Conservation (phyloP, 371 early-diverging fungal species). For the Mucor sp. region DNA sequence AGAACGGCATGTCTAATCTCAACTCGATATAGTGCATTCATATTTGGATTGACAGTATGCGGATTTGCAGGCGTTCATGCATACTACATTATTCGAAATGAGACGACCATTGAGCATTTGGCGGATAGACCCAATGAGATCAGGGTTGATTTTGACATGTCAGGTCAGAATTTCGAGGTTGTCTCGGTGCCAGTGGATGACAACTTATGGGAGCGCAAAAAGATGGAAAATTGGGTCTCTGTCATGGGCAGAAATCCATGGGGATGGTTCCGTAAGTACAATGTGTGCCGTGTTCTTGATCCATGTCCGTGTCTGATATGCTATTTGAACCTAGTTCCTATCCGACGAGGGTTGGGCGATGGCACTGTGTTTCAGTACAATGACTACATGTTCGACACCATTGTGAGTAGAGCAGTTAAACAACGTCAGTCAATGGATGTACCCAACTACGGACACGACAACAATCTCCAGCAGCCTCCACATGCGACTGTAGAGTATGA, state of each 20-base stretch:
- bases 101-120: slow-evolving; percentile 61
- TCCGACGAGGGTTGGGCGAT: slow-evolving; percentile 45
- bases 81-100: slow-evolving; percentile 53
- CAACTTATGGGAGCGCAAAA: slow-evolving; percentile 50
- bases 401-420: slow-evolving; percentile 44
- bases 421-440: slow-evolving; percentile 29
- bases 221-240: slow-evolving; percentile 39
- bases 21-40: slow-evolving; percentile 29
- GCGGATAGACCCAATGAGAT: slow-evolving; percentile 43
- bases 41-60: slow-evolving; percentile 45
- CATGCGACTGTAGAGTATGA: slow-evolving; percentile 3
- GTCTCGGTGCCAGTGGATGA: slow-evolving; percentile 47
- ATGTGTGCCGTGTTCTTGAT: no score
- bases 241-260: slow-evolving; percentile 45
- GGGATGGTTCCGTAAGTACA: slow-evolving; percentile 47
- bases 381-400: slow-evolving; percentile 39
- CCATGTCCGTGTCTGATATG: neutral
- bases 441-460: slow-evolving; percentile 6
- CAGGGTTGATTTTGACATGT: slow-evolving; percentile 47
- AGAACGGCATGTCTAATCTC: neutral
- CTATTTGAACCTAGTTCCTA: slow-evolving; percentile 30
- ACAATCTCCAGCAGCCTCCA: neutral
- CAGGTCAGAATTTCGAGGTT: slow-evolving; percentile 49
- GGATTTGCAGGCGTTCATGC: slow-evolving; percentile 54
- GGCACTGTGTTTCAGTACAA: slow-evolving; percentile 56